phyloP scores from a whole-genome alignment of 208 protist genomes.

The Trypanosoma cruzi region DNA sequence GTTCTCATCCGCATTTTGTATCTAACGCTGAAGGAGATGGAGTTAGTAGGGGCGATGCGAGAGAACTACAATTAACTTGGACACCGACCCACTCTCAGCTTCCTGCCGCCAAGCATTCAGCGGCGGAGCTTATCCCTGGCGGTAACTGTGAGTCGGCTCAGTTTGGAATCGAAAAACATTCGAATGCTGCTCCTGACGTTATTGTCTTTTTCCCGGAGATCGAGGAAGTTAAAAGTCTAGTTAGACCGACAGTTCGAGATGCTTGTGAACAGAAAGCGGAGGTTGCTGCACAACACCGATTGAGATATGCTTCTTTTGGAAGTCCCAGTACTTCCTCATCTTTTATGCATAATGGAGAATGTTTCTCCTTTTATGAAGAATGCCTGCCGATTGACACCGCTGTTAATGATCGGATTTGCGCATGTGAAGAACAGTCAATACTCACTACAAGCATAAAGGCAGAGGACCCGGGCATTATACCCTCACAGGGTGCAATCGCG shows the following conservation, averaged over 20 bases:
- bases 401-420: background rate
- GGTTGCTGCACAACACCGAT: background rate
- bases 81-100: background rate
- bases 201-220: background rate
- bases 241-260: background rate
- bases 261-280: background rate
- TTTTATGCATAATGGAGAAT: slow-evolving; percentile 16
- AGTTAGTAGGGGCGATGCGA: background rate
- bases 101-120: background rate
- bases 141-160: background rate
- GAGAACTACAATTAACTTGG: background rate
- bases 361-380: background rate
- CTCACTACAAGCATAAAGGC: background rate
- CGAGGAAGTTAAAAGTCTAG: background rate
- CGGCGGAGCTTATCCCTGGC: background rate
- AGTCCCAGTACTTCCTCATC: background rate
- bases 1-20: background rate
- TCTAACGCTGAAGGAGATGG: background rate
- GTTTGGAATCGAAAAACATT: background rate
- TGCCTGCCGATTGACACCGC: background rate
- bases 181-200: background rate
- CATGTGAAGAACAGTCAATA: background rate
- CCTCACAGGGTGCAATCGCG: background rate
- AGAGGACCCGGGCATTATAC: background rate
- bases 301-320: background rate